Evolutionary conservation across 345 rosid species (phyloP).

Genomic region (Arabis hirsuta): DNA sequence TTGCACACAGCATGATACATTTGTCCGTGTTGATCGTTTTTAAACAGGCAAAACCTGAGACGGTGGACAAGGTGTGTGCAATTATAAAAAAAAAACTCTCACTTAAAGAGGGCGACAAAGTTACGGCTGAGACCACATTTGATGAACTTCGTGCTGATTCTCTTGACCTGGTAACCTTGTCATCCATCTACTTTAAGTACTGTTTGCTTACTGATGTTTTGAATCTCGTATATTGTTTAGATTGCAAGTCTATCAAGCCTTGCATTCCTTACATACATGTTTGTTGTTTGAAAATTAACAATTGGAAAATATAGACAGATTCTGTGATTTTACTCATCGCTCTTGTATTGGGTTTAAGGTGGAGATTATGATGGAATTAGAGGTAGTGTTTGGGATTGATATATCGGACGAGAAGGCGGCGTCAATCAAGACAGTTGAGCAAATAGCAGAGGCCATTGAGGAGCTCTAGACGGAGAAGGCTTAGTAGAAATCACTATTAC

Average conservation of each 20-base stretch:
- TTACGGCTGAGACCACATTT: conserved; percentile 54
- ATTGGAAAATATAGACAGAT: neutral
- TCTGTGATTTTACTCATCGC: neutral
- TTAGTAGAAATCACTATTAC: conserved; percentile 5
- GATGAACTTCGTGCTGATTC: conserved; percentile 70
- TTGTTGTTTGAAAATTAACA: neutral
- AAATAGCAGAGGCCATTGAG: too few species aligned
- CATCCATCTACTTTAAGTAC: neutral
- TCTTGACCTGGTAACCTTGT: conserved; percentile 61
- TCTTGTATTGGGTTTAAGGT: conserved; percentile 47
- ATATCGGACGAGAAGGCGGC: conserved; percentile 55
- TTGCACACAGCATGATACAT: too few species aligned
- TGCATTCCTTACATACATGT: neutral
- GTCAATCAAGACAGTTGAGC: too few species aligned
- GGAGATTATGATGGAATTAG: conserved; percentile 80
- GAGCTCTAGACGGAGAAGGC: conserved; percentile 33
- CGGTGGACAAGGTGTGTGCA: conserved; percentile 59
- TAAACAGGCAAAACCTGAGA: conserved; percentile 65
- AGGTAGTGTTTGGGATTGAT: conserved; percentile 72
- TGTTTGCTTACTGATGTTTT: neutral
- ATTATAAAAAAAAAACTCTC: conserved; percentile 67
- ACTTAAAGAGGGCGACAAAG: conserved; percentile 30
- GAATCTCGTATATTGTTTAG: too few species aligned
- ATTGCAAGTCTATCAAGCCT: too few species aligned
- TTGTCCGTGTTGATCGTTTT: neutral